These are phyloP conservation scores for Clonostachys rosea DNA, from an alignment of 2,329 filamentous ascomycete genomes.

Conservation along the genomic window DNA sequence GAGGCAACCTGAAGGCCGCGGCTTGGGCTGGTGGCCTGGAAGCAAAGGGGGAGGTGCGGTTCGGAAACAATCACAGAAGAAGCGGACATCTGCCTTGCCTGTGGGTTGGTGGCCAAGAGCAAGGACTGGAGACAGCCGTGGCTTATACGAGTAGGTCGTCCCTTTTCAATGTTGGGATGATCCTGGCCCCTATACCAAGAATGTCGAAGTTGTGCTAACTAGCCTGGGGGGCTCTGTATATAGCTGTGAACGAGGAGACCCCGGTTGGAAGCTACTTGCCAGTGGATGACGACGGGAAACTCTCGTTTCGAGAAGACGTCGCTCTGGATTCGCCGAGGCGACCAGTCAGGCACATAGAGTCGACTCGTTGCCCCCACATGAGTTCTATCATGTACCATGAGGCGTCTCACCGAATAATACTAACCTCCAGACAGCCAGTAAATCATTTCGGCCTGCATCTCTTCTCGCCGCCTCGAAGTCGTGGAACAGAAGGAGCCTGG, in stretches of 20 bases:
- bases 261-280: constrained; percentile 35
- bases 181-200: too few relatives aligned
- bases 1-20: constrained; percentile 15
- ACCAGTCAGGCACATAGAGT: constrained; percentile 19
- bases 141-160: constrained; percentile 36
- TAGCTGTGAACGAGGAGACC: constrained; percentile 25
- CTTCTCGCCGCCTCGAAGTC: constrained; percentile 27
- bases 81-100: constrained; percentile 30
- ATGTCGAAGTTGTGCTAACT: too few relatives aligned
- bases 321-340: constrained; percentile 8
- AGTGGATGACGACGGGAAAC: constrained; percentile 33
- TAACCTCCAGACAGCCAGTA: constrained; percentile 30
- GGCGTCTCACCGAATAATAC: constrained; percentile 31
- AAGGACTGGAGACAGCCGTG: constrained; percentile 30
- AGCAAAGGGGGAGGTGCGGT: constrained; percentile 31
- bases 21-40: constrained; percentile 31
- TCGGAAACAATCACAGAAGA: constrained; percentile 16
- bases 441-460: constrained; percentile 24
- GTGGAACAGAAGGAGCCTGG: constrained; percentile 23
- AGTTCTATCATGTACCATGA: constrained; percentile 43
- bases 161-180: not conserved
- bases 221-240: not conserved
- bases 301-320: constrained; percentile 12
- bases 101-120: constrained; percentile 29
- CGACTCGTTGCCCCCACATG: constrained; percentile 30